Conservation (phyloP, 805 yeast species). For the Ogataea naganishii region DNA sequence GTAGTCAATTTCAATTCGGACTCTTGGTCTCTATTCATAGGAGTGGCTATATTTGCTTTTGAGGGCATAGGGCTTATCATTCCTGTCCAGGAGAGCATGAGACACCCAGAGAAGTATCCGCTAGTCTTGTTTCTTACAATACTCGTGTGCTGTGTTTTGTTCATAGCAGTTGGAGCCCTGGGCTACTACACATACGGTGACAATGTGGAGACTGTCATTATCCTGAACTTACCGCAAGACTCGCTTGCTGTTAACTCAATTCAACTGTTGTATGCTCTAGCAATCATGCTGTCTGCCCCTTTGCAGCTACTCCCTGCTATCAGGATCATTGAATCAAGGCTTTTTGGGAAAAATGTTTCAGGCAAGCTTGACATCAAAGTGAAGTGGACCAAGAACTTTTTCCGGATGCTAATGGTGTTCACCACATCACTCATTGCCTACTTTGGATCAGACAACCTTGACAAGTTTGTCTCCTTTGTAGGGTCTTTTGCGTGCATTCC, state of each 20-base stretch:
- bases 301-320: conserved; percentile 74
- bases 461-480: conserved; percentile 67
- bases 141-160: conserved; percentile 49
- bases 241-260: conserved; percentile 53
- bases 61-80: conserved; percentile 80
- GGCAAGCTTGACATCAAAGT: conserved; percentile 46
- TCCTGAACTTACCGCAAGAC: conserved; percentile 63
- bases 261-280: conserved; percentile 65
- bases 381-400: conserved; percentile 61
- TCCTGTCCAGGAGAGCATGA: conserved; percentile 79
- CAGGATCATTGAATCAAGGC: conserved; percentile 55
- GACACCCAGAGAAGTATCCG: conserved; percentile 65
- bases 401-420: conserved; percentile 46
- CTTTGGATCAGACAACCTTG: conserved; percentile 61
- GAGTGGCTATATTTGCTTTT: conserved; percentile 82
- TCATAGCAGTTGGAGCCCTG: conserved; percentile 54
- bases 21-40: conserved; percentile 65
- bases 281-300: conserved; percentile 74
- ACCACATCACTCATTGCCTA: conserved; percentile 51
- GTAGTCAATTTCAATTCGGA: conserved; percentile 45
- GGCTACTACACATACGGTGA: conserved; percentile 69
- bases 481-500: conserved; percentile 86
- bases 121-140: conserved; percentile 54
- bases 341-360: conserved; percentile 40
- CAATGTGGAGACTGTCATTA: conserved; percentile 55